Percentiles rank a stretch among this genome's conserved stretches.
Conservation (phyloP, 768 basidiomycete genomes). For the Tephrocybe rancida region DNA sequence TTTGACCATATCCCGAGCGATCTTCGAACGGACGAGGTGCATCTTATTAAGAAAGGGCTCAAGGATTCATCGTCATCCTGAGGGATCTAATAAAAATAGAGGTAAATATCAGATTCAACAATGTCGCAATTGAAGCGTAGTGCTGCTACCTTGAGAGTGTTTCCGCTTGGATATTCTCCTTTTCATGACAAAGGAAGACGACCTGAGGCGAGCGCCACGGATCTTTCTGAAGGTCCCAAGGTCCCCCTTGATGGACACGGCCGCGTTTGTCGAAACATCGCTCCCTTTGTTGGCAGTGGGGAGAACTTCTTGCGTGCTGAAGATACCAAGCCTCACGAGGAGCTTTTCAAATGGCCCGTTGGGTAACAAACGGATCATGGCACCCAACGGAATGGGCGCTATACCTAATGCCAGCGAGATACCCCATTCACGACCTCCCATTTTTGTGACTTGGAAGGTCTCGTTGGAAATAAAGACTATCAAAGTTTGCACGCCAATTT, state of each 20-base stretch:
- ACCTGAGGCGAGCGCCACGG: conserved; percentile 86
- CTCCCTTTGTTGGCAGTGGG: conserved; percentile 64
- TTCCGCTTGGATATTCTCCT: no score
- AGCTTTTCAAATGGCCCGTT: conserved; percentile 72
- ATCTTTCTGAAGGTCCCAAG: conserved; percentile 79
- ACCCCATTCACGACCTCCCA: conserved; percentile 89
- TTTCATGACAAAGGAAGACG: conserved; percentile 84
- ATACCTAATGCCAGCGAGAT: conserved; percentile 88
- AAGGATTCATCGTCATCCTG: no score
- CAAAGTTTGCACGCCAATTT: conserved; percentile 83
- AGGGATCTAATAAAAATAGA: no score
- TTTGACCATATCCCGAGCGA: no score
- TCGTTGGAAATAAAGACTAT: conserved; percentile 92
- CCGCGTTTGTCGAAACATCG: conserved; percentile 76
- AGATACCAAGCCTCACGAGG: conserved; percentile 52
- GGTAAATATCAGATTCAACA: no score
- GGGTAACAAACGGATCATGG: conserved; percentile 77
- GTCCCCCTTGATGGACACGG: conserved; percentile 84
- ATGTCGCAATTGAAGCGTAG: conserved; percentile 47
- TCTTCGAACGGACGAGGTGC: no score
- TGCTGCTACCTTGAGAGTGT: conserved; percentile 55
- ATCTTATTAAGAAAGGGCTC: no score
- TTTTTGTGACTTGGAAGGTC: conserved; percentile 85
- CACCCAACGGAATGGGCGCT: conserved; percentile 88
- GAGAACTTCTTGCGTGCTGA: conserved; percentile 65